A percentile compares a stretch with the other conserved stretches of the same genome.
Conservation (phyloP, 164 flowering plant species). For the grape (Vitis vinifera) region DNA sequence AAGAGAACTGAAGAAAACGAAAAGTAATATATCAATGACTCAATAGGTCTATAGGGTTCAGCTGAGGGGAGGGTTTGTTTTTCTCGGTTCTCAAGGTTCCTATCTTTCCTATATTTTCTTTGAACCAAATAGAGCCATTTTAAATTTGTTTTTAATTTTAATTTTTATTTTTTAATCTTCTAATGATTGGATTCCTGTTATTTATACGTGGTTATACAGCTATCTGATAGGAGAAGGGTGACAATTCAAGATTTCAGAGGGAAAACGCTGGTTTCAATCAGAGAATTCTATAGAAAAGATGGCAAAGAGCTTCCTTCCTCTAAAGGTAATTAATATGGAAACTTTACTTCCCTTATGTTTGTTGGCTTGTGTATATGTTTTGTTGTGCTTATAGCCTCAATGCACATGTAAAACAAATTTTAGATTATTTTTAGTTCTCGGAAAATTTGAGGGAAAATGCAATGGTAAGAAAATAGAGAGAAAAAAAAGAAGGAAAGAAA, state of each 20-base stretch:
- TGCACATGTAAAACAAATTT: too few relatives aligned
- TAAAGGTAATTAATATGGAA: conserved; percentile 52
- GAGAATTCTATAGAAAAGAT: conserved; percentile 75
- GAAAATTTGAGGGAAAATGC: too few relatives aligned
- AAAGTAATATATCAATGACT: too few relatives aligned
- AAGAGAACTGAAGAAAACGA: too few relatives aligned
- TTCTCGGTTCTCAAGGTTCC: background rate
- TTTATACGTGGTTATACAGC: conserved; percentile 33
- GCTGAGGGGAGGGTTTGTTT: background rate
- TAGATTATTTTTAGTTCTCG: too few relatives aligned
- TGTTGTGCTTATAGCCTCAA: background rate
- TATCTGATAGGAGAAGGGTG: conserved; percentile 78
- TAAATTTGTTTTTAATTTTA: background rate
- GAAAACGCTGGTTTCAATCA: conserved; percentile 80
- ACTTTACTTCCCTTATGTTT: background rate
- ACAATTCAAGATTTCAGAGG: conserved; percentile 88
- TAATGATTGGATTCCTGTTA: too few relatives aligned
- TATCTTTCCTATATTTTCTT: background rate
- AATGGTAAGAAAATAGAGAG: too few relatives aligned
- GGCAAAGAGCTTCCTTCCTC: conserved; percentile 81
- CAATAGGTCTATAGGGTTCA: too few relatives aligned
- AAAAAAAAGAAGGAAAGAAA: too few relatives aligned
- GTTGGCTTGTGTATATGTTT: background rate
- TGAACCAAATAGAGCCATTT: background rate
- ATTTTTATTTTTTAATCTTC: background rate